Conservation (phyloP, 169 alveolate genomes). For the Plasmodium ovale region DNA sequence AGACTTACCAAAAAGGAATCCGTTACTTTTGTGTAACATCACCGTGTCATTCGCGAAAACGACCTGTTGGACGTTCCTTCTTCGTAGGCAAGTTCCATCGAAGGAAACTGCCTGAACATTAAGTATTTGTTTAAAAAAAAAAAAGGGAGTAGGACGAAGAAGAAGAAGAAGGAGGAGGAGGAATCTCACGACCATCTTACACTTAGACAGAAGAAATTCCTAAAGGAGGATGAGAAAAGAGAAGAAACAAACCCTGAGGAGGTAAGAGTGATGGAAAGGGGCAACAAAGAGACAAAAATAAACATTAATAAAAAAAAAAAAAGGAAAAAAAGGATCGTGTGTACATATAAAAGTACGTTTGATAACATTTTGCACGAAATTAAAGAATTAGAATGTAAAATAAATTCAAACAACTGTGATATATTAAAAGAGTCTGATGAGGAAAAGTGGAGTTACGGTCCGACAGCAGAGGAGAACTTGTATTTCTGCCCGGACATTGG, state of each 20-base stretch:
- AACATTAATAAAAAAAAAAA: neutral
- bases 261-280: neutral
- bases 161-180: too few relatives aligned
- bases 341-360: constrained; percentile 6
- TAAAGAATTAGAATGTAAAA: constrained; percentile 21
- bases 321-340: neutral
- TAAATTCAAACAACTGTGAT: constrained; percentile 5
- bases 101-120: constrained; percentile 40
- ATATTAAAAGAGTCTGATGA: neutral
- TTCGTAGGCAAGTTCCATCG: constrained; percentile 24
- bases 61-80: neutral
- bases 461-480: neutral
- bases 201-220: neutral
- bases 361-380: constrained; percentile 42
- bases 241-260: neutral
- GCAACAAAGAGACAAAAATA: neutral
- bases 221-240: neutral
- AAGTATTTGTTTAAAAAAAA: constrained; percentile 34
- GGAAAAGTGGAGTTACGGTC: neutral
- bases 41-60: neutral
- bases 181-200: neutral
- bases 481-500: neutral
- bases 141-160: neutral
- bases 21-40: neutral
- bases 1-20: neutral